Evolutionary conservation across 108 stramenopile species (phyloP).

Genomic region (Stephanodiscus triporus): DNA sequence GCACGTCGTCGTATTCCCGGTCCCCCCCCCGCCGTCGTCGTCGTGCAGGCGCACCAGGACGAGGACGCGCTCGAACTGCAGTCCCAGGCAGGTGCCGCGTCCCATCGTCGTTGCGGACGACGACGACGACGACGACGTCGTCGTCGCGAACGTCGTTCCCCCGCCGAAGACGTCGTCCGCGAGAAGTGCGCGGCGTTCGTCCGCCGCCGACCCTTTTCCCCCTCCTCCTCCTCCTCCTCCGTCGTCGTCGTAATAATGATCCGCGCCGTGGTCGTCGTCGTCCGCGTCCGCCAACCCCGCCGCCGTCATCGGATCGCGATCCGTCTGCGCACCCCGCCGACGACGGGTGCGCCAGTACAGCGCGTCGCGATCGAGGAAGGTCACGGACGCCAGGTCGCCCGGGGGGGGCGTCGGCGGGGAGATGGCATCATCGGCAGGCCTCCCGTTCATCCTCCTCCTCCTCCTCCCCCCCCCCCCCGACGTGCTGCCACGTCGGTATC

Average conservation of each 20-base stretch:
- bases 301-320: not conserved
- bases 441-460: too few species aligned
- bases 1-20: not conserved
- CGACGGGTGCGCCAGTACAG: slow-evolving; percentile 34
- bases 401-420: not conserved
- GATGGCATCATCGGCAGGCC: too few species aligned
- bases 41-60: not conserved
- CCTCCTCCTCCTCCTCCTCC: not conserved
- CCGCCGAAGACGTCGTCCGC: too few species aligned
- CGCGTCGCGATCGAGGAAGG: slow-evolving; percentile 32
- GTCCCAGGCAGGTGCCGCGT: too few species aligned
- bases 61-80: not conserved
- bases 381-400: slow-evolving; percentile 20
- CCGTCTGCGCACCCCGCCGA: not conserved
- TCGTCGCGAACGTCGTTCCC: too few species aligned
- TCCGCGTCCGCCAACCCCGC: not conserved
- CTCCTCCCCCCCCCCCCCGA: too few species aligned
- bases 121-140: too few species aligned
- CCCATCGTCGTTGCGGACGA: too few species aligned
- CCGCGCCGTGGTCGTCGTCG: too few species aligned
- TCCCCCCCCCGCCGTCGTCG: not conserved
- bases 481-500: too few species aligned
- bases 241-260: not conserved
- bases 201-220: too few species aligned
- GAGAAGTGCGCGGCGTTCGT: too few species aligned